Evolutionary conservation across 805 yeast genomes (phyloP), one percentile per base, ranked within the genome.

Genomic region (Kodamaea laetipori): DNA sequence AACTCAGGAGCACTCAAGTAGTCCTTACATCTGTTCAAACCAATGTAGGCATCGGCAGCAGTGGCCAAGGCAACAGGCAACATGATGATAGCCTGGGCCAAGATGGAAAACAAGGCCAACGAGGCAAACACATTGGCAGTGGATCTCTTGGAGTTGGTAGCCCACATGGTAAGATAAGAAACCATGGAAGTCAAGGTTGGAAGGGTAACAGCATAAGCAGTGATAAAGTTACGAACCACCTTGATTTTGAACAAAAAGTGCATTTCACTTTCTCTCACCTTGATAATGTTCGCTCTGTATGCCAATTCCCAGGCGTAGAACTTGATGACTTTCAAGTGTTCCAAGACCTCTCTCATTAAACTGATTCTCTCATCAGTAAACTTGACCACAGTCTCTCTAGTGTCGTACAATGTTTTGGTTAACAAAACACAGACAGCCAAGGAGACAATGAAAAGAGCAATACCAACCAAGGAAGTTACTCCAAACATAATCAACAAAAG

Each of bases 301-400:
- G 77, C 73, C 41, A 58, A 24, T 54, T 72, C 77, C 77, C 77
- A 72, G 10, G 76, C 71, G 49, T 71, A 72, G 42, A 64, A 72
- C 54, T 72, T 72, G 53, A 72, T 70, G 23, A 71, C 57, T 50
- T 72, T 72, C 48, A 72, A 55, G 52, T 70, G 66, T 38, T 56
- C 55, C 45, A 72, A 60, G 26, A 67, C 61, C 52, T 72, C 76
- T 46, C 74, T 63, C 69, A 72, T 70, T 41, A 66, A 56, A 17
- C 70, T 57, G 38, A 72, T 64, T 48, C 76, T 54, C 47, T 62
- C 58, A 51, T 72, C 76, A n/a, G 76, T 72, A 52, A 48, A 64
- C 46, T 56, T 55, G 34, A 66, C 69, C 6, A 62, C 70, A 2
- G 46, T 55, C 48, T 67, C 68, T 52, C 76, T 59, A 25, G 61